Evolutionary conservation across 495 filamentous ascomycete genomes (phyloP).

Genomic region (Glarea lozoyensis): DNA sequence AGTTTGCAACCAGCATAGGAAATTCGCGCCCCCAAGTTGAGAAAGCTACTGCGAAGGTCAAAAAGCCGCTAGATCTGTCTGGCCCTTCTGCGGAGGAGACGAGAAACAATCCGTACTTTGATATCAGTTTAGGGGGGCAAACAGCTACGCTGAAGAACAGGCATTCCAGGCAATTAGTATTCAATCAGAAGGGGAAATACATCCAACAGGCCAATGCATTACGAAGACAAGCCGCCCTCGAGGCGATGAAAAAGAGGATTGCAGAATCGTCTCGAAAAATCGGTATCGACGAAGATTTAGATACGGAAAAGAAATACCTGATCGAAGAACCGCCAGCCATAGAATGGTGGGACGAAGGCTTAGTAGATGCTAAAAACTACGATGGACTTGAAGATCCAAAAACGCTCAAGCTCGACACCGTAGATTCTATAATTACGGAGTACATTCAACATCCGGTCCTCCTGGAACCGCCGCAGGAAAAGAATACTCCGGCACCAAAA

Average conservation of each 20-base stretch:
- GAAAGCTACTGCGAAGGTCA: slow-evolving; percentile 38
- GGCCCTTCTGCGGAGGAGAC: slow-evolving; percentile 60
- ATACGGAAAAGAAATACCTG: slow-evolving; percentile 80
- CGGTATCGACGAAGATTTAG: slow-evolving; percentile 83
- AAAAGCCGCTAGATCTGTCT: slow-evolving; percentile 58
- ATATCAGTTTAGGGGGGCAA: slow-evolving; percentile 58
- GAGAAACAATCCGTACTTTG: slow-evolving; percentile 78
- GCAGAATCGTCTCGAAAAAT: slow-evolving; percentile 75
- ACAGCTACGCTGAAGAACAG: slow-evolving; percentile 53
- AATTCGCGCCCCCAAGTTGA: slow-evolving; percentile 45
- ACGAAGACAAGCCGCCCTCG: slow-evolving; percentile 75
- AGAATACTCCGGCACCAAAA: slow-evolving; percentile 66
- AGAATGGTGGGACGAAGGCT: slow-evolving; percentile 96
- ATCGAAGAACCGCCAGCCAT: slow-evolving; percentile 79
- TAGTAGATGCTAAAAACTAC: slow-evolving; percentile 69
- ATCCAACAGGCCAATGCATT: slow-evolving; percentile 86
- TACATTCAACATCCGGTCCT: slow-evolving; percentile 94
- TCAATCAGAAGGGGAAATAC: slow-evolving; percentile 97
- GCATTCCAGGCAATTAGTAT: slow-evolving; percentile 65
- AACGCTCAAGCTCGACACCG: slow-evolving; percentile 62
- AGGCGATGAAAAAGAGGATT: slow-evolving; percentile 90
- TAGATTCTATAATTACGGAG: slow-evolving; percentile 76
- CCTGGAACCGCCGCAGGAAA: slow-evolving; percentile 83
- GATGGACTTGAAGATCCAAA: slow-evolving; percentile 52
- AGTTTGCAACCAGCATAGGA: slow-evolving; percentile 49